These are phyloP conservation scores for Fonsecaea pugnacius DNA, from an alignment of 2,329 filamentous ascomycete genomes.

Conservation along the genomic window DNA sequence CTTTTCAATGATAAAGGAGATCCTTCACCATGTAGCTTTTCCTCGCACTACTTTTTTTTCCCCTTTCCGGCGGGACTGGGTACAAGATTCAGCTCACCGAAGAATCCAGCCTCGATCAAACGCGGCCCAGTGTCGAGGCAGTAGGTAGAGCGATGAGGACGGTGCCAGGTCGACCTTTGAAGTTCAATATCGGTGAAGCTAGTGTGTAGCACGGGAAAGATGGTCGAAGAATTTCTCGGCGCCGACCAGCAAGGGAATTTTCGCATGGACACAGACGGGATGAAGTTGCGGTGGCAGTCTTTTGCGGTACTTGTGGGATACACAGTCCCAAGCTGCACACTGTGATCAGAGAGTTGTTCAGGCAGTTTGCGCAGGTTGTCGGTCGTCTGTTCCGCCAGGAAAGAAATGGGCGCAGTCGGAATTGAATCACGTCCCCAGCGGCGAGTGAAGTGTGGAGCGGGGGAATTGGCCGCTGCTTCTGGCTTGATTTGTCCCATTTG, in stretches of 20 bases:
- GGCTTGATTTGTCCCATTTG: neutral
- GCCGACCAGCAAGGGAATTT: neutral
- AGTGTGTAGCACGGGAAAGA: neutral
- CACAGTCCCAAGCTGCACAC: neutral
- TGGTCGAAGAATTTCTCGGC: neutral
- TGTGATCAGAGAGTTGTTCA: neutral
- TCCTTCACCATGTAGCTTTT: neutral
- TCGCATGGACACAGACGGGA: neutral
- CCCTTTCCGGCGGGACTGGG: neutral
- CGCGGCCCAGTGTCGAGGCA: neutral
- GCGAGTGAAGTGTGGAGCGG: neutral
- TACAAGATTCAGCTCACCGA: neutral
- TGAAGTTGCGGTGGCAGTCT: neutral
- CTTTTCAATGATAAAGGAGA: neutral
- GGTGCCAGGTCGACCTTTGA: neutral
- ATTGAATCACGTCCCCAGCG: constrained; percentile 2
- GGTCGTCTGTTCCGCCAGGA: neutral
- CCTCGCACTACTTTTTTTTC: neutral
- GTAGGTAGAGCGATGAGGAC: neutral
- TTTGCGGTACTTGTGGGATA: neutral
- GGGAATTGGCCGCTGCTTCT: constrained; percentile 1
- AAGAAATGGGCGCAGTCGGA: constrained; percentile 6
- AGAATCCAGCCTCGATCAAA: neutral
- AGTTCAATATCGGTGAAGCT: neutral
- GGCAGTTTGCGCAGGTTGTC: neutral